Evolutionary conservation across 495 filamentous ascomycete species (phyloP), one percentile per base, ranked within the genome.

Genomic region (Hyaloscypha finlandica): DNA sequence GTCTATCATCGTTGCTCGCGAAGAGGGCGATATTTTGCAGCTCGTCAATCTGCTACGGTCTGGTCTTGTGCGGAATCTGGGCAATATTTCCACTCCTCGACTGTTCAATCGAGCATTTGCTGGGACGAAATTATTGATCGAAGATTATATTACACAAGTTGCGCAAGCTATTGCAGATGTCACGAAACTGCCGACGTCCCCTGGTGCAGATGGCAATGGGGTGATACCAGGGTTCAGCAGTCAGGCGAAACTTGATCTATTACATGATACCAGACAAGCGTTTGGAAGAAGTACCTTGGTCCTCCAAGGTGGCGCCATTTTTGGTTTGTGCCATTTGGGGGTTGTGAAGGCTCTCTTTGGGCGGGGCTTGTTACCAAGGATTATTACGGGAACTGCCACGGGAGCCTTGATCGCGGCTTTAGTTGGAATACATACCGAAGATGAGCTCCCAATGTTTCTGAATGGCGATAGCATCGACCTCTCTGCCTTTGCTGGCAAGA

Each of bases 321-420:
- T 98, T 71, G 94, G 93, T 0, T 77, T 97, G 6, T 97, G 92
- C 70, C 94, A 98, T 77, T 74, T 97, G 1, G 94, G 94, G 2
- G 92, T 97, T 0, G 91, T 97, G 57, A 96, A 93, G 72, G 94
- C 93, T 1, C 77, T 98, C 55, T 91, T 96, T 78, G 77, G 92
- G 14, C 83, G 90, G n/a, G 93, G 92, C 1, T 77, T 97, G 14
- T 78, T 97, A 33, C 94, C 94, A 19, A 84, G 93, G 9, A 96
- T 98, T 68, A 95, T 98, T 68, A 92, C 91, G 2, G 94, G 94
- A 0, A 97, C 92, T 6, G 94, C 89, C 4, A 96, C 92, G 1
- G 94, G 94, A 11, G 94, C 94, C 11, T 81, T 97, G 72, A 93
- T 98, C 69, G 94, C 94, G 2, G 93, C 93, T 31, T 81, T 97